phyloP scores from a whole-genome alignment of 1,284 basidiomycete genomes.

The Lignosus rhinocerotis region DNA sequence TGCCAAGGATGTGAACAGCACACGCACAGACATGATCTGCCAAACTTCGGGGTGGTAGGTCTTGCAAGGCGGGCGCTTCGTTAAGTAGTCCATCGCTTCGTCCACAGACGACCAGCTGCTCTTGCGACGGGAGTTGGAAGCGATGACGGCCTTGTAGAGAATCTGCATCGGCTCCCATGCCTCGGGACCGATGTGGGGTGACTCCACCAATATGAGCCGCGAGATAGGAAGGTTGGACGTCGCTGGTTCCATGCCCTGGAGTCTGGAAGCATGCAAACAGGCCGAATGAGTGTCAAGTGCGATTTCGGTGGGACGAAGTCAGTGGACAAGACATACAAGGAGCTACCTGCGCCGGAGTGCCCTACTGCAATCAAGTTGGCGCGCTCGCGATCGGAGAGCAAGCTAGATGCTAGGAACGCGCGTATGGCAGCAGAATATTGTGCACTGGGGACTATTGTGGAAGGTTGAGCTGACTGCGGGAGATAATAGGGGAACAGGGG shows the following conservation, averaged over 20 bases:
- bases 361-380: background rate
- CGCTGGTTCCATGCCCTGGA: background rate
- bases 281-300: background rate
- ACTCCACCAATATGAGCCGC: background rate
- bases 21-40: conserved; percentile 4
- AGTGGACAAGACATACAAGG: background rate
- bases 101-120: background rate
- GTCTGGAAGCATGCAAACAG: background rate
- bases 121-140: background rate
- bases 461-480: background rate
- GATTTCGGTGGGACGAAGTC: too few species aligned
- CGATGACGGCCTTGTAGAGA: background rate
- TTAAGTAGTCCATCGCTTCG: background rate
- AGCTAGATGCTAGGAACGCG: background rate
- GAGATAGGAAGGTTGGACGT: background rate
- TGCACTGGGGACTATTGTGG: background rate
- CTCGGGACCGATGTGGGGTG: background rate
- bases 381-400: background rate
- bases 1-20: background rate
- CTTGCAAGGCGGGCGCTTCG: background rate
- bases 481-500: background rate
- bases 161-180: background rate
- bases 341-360: background rate
- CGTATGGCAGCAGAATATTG: conserved; percentile 2
- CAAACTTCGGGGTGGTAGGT: conserved; percentile 1